Base-by-base conservation (phyloP, 2,329 filamentous ascomycete species). In the Sporothrix humicola region DNA sequence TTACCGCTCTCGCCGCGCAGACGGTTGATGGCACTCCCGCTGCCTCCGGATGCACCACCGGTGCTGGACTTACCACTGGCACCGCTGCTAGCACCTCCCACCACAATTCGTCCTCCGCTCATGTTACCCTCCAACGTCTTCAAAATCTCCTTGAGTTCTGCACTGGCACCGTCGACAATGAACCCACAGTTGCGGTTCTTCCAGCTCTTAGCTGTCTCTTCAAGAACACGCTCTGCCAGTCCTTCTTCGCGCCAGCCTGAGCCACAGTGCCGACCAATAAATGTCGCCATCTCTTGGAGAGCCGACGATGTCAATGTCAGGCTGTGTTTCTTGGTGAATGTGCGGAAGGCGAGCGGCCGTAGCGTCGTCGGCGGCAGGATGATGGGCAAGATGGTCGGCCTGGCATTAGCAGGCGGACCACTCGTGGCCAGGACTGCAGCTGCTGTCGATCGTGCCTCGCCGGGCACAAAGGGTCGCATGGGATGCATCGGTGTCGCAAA, bases 201-300 rank as follows among this genome's bases (percentile, higher is more conserved):
- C 97, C 96, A 99, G 77, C 89, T 89, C 81, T 93, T 92, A 0
- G 96, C 95, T 8, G 95, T 90, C 82, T 98, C 96, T 79, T 99
- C 96, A 50, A 99, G 84, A 13, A 98, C 93, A 77, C 91, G 92
- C 82, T 99, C 97, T 2, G 95, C 96, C 46, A 98, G 85, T 0
- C 97, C 95, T 81, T 97, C 94, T 83, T 98, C 95, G 78, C 95
- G 90, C 96, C 96, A 99, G 90, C 91, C 94, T 73, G 95, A 95
- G 48, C 96, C 96, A 81, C 96, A 99, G 82, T 97, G 92, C 77
- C 93, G 91, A 12, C 96, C 97, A 71, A 99, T 92, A 81, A 99
- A 99, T 0, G 89, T 87, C 23, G 96, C 95, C 46, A 99, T 87
- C 65, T 93, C 89, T 81, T 95, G 91, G 5, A 99, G 85, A 0